These are phyloP conservation scores for Ascoidea asiatica DNA, from an alignment of 805 yeast genomes.

Conservation along the genomic window DNA sequence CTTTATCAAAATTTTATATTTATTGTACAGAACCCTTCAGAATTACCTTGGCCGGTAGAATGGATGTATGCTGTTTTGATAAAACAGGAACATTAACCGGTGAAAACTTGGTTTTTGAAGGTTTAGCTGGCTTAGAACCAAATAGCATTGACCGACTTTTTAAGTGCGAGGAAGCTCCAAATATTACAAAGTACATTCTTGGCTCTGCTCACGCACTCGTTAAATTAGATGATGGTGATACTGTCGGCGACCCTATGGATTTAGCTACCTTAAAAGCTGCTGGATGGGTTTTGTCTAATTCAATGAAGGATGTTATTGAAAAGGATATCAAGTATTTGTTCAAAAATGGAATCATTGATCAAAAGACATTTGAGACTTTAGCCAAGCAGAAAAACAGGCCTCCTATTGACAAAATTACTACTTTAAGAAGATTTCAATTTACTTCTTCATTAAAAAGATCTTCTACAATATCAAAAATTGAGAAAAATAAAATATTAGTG, in stretches of 20 bases:
- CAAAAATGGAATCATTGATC: conserved; percentile 12
- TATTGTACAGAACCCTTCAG: conserved; percentile 98
- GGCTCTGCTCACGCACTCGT: conserved; percentile 97
- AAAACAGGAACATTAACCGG: conserved; percentile 97
- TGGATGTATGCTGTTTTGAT: conserved; percentile 97
- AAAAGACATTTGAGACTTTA: neutral
- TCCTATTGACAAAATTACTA: conserved; percentile 37
- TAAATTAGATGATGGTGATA: conserved; percentile 86
- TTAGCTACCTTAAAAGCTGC: conserved; percentile 86
- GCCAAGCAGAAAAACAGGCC: conserved; percentile 13
- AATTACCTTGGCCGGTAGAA: conserved; percentile 94
- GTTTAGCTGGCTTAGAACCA: conserved; percentile 68
- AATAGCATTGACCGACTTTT: conserved; percentile 41
- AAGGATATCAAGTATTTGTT: conserved; percentile 19
- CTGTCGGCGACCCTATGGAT: conserved; percentile 99
- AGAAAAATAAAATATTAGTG: conserved; percentile 46
- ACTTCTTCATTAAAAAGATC: conserved; percentile 94
- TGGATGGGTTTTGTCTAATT: conserved; percentile 65
- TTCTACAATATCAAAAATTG: conserved; percentile 59
- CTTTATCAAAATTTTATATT: conserved; percentile 75
- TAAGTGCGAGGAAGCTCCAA: conserved; percentile 50
- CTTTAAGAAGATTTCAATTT: conserved; percentile 91
- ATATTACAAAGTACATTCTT: conserved; percentile 52
- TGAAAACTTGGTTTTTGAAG: conserved; percentile 92
- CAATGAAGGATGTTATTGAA: conserved; percentile 48